Evolutionary conservation across 192 early-diverging fungal species (phyloP).

Genomic region (Cladochytrium replicatum): DNA sequence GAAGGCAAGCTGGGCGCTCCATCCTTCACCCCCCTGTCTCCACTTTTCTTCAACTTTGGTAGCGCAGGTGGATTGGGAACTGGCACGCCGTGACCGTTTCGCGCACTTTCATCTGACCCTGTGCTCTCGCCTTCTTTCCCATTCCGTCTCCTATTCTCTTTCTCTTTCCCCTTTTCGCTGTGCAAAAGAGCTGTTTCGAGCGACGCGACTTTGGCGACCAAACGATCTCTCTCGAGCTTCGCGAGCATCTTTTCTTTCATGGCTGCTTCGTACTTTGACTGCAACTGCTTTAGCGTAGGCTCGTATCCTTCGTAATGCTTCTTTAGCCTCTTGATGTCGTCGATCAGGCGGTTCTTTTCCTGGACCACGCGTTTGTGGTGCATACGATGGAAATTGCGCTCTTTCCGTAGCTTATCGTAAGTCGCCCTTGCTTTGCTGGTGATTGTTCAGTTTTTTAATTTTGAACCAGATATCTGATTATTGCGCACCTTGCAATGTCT

Average conservation of each 20-base stretch:
- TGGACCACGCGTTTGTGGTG: slow-evolving; percentile 52
- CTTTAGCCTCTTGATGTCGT: slow-evolving; percentile 45
- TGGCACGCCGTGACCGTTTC: slow-evolving; percentile 4
- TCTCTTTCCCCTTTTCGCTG: neutral
- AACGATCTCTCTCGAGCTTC: slow-evolving; percentile 40
- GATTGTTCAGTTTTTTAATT: too few species aligned
- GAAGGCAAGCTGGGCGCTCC: slow-evolving; percentile 15
- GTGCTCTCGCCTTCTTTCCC: neutral
- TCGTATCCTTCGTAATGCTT: slow-evolving; percentile 42
- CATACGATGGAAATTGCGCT: slow-evolving; percentile 50
- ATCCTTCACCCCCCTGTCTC: slow-evolving; percentile 2
- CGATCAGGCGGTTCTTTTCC: slow-evolving; percentile 38
- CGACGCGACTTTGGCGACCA: slow-evolving; percentile 22
- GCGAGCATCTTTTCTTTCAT: slow-evolving; percentile 55
- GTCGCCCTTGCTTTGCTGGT: slow-evolving; percentile 44
- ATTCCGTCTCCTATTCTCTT: slow-evolving; percentile 4
- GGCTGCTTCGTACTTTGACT: slow-evolving; percentile 36
- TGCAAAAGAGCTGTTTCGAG: slow-evolving; percentile 2
- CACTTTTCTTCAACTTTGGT: too few species aligned
- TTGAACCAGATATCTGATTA: neutral
- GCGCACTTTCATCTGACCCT: neutral
- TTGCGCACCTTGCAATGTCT: slow-evolving; percentile 43
- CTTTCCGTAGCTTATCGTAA: slow-evolving; percentile 46
- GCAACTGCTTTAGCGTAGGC: slow-evolving; percentile 30
- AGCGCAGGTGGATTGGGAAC: neutral